Base-by-base conservation (phyloP, 2,329 filamentous ascomycete species). In the Monilinia polystroma region DNA sequence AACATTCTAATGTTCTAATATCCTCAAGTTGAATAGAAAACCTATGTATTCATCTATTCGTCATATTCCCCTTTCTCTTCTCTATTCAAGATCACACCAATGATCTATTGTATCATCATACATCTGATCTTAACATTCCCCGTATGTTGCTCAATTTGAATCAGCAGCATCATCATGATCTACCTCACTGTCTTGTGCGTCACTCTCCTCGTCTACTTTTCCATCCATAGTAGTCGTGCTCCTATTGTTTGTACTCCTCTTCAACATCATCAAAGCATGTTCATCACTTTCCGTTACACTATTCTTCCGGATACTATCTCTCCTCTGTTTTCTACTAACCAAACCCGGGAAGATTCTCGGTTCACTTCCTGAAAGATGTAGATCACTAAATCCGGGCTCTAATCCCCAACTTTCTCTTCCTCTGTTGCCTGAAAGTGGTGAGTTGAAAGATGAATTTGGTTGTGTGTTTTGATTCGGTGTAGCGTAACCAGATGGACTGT, bases 271-370 rank as follows among this genome's bases (percentile, higher is more conserved):
- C 63, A 66, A 49, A 41, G 49, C 52, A 58, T 67, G 49, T 23
- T 70, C 70, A 66, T 74, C 73, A 63, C 66, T 72, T 65, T 75
- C 74, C 54, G 72, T 73, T 66, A 60, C 64, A 64, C 73, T 74
- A 38, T 71, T 70, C 69, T 73, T 68, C 49, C 73, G 69, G 4
- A 67, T 64, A 55, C 71, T 75, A 32, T 74, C 71, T 41, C 70
- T 68, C 57, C 73, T 70, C 63, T 76, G 74, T 14, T 69, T 69
- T n/a, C 75, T 68, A 64, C 80, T 78, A 63, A 92, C 83, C 43
- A 93, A 83, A 0, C 90, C 90, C 0, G 90, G 90, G 70, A 92
- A 90, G 69, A 92, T 86, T 69, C 82, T 84, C 14, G 89, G 90
- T 76, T 92, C 89, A 59, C 80, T 83, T 4, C 83, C 85, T 16